Evolutionary conservation across 129 eudicot genomes (phyloP), one percentile per base, ranked within the genome.

Genomic region (Tanacetum coccineum): DNA sequence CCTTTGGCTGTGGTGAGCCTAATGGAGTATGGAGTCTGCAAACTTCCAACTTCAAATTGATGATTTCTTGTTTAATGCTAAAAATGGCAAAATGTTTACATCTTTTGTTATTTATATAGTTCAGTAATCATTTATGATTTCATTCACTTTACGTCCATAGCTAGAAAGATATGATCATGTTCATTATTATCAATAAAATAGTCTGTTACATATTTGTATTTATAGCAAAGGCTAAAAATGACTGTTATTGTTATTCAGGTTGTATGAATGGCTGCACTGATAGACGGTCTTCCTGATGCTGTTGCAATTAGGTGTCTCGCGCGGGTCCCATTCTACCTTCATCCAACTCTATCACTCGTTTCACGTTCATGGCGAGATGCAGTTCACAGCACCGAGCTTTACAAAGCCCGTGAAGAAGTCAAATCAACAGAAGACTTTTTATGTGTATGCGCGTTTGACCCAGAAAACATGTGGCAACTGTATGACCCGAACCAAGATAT

Each of bases 261-360:
- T 47, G 67, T 76, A 25, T 32, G 46, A 40, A 94, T 94, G 99
- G 75, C 99, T 71, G 90, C 54, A 46, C 79, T 94, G 28, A 86
- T 94, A 49, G 97, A 94, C 66, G 99, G 97, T 50, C 97, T 94
- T 46, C 99, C 99, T 4, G 99, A 94, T 74, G 93, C 97, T 46
- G 95, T 94, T 67, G 90, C 88, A 39, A 64, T 94, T n/a, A 79
- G 97, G 68, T 94, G 99, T 77, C 95, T 94, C 7, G 99, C 99
- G 6, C 88, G 91, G 65, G 99, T 94, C 32, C 99, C 99, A 18
- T 87, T 81, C 40, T 77, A 82, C 79, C 95, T 87, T 62, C 87
- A 89, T 70, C 99, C 93, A 1, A 89, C 72, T 64, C 57, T 94
- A 32, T 86, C 80, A 58, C 78, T 84, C 3, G 92, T 94, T 59